Conservation (phyloP, 164 flowering plant genomes). For the Annona squamosa region DNA sequence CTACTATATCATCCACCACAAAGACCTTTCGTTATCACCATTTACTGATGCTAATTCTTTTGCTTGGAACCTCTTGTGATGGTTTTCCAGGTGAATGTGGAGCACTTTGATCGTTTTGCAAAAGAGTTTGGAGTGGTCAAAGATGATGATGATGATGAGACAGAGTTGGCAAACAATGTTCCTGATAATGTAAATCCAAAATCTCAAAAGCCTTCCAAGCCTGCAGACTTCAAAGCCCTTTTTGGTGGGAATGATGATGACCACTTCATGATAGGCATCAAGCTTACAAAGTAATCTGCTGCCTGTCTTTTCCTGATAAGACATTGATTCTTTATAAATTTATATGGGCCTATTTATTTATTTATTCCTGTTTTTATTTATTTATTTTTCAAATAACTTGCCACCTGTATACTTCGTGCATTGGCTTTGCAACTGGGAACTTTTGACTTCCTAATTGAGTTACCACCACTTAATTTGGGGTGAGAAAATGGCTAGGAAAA, state of each 20-base stretch:
- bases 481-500: too few species aligned
- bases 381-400: too few species aligned
- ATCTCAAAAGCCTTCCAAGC: conserved; percentile 50
- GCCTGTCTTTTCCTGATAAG: not conserved
- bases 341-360: not conserved
- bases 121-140: conserved; percentile 56
- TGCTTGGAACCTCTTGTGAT: not conserved
- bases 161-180: conserved; percentile 14
- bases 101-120: conserved; percentile 59
- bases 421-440: too few species aligned
- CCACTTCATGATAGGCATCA: conserved; percentile 80
- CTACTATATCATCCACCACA: not conserved
- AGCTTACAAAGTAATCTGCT: conserved; percentile 59
- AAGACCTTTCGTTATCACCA: not conserved
- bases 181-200: conserved; percentile 17
- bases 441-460: too few species aligned
- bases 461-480: too few species aligned
- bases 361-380: not conserved
- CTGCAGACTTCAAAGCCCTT: conserved; percentile 63
- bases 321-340: not conserved
- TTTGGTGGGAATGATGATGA: conserved; percentile 73
- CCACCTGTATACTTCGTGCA: too few species aligned
- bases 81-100: conserved; percentile 55
- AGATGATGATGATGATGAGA: conserved; percentile 20
- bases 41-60: not conserved